These are phyloP conservation scores for Lactarius tabidus DNA, from an alignment of 768 basidiomycete species.

Conservation along the genomic window DNA sequence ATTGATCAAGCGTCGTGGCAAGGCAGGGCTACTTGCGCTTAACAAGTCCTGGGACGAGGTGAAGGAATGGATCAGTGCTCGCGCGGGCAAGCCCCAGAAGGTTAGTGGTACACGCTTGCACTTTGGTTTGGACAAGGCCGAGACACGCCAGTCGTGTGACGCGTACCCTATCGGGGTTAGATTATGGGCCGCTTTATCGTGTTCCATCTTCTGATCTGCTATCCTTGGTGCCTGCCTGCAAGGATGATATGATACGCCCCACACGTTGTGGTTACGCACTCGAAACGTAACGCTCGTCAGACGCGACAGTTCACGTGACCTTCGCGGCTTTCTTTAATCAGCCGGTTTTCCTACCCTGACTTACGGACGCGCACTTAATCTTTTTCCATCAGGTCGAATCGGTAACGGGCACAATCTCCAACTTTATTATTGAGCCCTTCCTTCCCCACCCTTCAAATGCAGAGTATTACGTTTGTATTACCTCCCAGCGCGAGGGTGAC, in stretches of 20 bases:
- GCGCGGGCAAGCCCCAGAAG: constrained; percentile 91
- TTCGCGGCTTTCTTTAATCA: constrained; percentile 11
- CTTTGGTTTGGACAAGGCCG: constrained; percentile 15
- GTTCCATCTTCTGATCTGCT: constrained; percentile 2
- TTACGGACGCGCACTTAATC: constrained; percentile 9
- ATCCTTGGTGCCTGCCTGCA: constrained; percentile 7
- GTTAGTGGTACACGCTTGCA: constrained; percentile 39
- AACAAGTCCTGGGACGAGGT: constrained; percentile 93
- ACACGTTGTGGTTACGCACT: constrained; percentile 6
- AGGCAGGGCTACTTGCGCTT: constrained; percentile 90
- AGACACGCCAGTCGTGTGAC: constrained; percentile 5
- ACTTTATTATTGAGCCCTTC: constrained; percentile 99
- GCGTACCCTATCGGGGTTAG: background rate
- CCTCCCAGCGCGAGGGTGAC: constrained; percentile 90
- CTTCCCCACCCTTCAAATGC: constrained; percentile 89
- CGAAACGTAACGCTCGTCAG: constrained; percentile 6
- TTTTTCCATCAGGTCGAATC: constrained; percentile 72
- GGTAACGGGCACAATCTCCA: constrained; percentile 91
- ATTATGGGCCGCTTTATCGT: constrained; percentile 6
- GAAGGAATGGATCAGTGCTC: constrained; percentile 78
- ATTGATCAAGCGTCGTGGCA: constrained; percentile 99
- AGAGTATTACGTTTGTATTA: constrained; percentile 98
- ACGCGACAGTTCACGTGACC: constrained; percentile 25
- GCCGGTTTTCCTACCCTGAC: background rate
- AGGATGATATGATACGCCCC: background rate